These are phyloP conservation scores for Magnusiomyces tetraspermus DNA, from an alignment of 1,139 yeast genomes.

Conservation along the genomic window DNA sequence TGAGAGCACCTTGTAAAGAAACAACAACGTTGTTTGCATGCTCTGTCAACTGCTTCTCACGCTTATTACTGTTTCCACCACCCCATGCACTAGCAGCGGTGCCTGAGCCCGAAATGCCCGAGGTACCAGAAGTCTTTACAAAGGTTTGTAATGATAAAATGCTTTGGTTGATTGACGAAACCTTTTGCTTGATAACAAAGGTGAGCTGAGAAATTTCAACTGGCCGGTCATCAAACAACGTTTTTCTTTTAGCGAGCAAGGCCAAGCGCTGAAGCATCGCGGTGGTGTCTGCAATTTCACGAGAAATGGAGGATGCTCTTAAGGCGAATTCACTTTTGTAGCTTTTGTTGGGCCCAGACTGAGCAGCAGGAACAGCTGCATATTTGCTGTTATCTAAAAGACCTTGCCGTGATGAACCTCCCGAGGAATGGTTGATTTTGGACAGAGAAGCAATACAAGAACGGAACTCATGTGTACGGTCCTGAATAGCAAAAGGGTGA, in stretches of 20 bases:
- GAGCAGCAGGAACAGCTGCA: conserved; percentile 14
- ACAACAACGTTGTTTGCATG: conserved; percentile 84
- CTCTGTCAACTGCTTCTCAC: conserved; percentile 52
- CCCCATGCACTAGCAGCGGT: conserved; percentile 28
- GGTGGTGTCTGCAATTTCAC: conserved; percentile 84
- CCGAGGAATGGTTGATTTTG: conserved; percentile 40
- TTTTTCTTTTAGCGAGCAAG: conserved; percentile 71
- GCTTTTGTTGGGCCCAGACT: conserved; percentile 19
- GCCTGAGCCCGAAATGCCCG: conserved; percentile 5
- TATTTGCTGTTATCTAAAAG: conserved; percentile 9
- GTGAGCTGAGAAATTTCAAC: conserved; percentile 89
- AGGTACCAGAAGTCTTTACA: conserved; percentile 29
- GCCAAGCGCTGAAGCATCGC: conserved; percentile 76
- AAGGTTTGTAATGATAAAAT: conserved; percentile 56
- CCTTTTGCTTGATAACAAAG: conserved; percentile 85
- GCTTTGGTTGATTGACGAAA: conserved; percentile 72
- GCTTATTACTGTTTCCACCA: conserved; percentile 35
- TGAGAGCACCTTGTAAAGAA: conserved; percentile 76
- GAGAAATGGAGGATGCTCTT: conserved; percentile 77
- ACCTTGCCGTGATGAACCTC: conserved; percentile 22
- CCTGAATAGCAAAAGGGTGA: conserved; percentile 40
- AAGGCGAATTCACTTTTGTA: conserved; percentile 60
- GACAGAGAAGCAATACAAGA: conserved; percentile 70
- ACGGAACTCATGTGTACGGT: conserved; percentile 77
- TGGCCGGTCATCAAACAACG: conserved; percentile 91